Evolutionary conservation across 352 stramenopile species (phyloP), one percentile per base, ranked within the genome.

Genomic region (Phytopythium boreale): DNA sequence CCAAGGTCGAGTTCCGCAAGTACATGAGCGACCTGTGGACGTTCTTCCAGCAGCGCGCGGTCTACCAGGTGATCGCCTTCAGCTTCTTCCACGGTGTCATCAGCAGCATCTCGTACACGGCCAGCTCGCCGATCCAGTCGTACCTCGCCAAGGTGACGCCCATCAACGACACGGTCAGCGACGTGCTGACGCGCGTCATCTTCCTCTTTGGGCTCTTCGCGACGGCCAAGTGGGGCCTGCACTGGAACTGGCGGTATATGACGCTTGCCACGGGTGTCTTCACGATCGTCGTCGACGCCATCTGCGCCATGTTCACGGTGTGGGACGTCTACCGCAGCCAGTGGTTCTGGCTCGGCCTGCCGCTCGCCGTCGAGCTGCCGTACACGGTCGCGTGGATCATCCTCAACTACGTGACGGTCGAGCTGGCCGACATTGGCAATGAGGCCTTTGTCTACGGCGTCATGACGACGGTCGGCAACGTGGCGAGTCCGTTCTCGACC

Each of bases 401-500:
- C 5, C 56, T 60, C 4, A 74, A 77, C 12, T 89, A 84, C 61
- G 76, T 86, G 43, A 72, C 77, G 20, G 76, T 88, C 6, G 80
- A 89, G 62, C 62, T 89, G 9, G 71, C 79, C 5, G 59, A 63
- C 11, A 74, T 83, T 58, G 80, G 80, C 11, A 68, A 87, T 39
- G 80, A 89, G 70, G 77, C 72, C 37, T 78, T 77, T 29, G 76
- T 88, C 59, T 85, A 84, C 57, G 77, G 80, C 12, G 66, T 89
- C 22, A 64, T 89, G 39, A 84, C 79, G 31, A 89, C 80, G 12
- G 79, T 89, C 29, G 67, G 64, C 61, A 89, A 88, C 61, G 59
- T 89, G 11, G 64, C 63, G 31, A 72, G 62, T 4, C 77, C 80
- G 34, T 80, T 89, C 55, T 57, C 77, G 7, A 65, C 75, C 1